A percentile compares a stretch with the other conserved stretches of the same genome.
phyloP scores from a whole-genome alignment of 1,139 yeast species.

The Yamadazyma dushanensis region DNA sequence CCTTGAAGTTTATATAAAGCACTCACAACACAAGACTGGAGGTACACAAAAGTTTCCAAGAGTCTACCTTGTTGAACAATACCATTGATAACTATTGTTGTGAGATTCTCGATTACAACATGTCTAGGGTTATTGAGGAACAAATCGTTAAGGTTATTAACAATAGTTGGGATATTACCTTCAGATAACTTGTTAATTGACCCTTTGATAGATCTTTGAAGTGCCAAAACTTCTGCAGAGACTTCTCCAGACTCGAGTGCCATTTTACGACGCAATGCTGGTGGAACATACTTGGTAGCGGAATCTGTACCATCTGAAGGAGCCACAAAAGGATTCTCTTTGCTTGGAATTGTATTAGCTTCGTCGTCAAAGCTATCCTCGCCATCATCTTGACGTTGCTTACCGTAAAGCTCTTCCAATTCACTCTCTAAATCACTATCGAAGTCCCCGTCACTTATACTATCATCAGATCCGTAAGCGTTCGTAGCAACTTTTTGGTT shows the following conservation, averaged over 20 bases:
- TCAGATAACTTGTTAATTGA: constrained; percentile 85
- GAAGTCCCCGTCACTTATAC: constrained; percentile 38
- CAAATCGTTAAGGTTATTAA: constrained; percentile 63
- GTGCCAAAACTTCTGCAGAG: constrained; percentile 49
- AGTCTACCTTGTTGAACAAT: constrained; percentile 64
- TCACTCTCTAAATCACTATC: constrained; percentile 21
- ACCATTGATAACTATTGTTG: constrained; percentile 63
- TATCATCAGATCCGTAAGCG: constrained; percentile 32
- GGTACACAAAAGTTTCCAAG: constrained; percentile 74
- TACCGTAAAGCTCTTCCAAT: constrained; percentile 20
- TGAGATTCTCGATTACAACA: constrained; percentile 66
- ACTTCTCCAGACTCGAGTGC: constrained; percentile 34
- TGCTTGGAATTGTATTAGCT: constrained; percentile 26
- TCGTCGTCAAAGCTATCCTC: constrained; percentile 44
- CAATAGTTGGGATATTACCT: constrained; percentile 70
- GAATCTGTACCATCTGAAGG: constrained; percentile 39
- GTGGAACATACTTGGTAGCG: constrained; percentile 70
- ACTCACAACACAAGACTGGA: constrained; percentile 76
- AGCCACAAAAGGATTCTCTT: constrained; percentile 77
- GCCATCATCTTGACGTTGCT: constrained; percentile 41
- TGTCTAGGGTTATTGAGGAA: constrained; percentile 74
- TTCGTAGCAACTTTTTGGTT: constrained; percentile 39
- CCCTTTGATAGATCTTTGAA: constrained; percentile 70
- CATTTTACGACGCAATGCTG: constrained; percentile 66
- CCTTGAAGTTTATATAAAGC: constrained; percentile 81